Evolutionary conservation across 257 asterid genomes (phyloP), one percentile per base, ranked within the genome.

Genomic region (Capsicum pubescens): DNA sequence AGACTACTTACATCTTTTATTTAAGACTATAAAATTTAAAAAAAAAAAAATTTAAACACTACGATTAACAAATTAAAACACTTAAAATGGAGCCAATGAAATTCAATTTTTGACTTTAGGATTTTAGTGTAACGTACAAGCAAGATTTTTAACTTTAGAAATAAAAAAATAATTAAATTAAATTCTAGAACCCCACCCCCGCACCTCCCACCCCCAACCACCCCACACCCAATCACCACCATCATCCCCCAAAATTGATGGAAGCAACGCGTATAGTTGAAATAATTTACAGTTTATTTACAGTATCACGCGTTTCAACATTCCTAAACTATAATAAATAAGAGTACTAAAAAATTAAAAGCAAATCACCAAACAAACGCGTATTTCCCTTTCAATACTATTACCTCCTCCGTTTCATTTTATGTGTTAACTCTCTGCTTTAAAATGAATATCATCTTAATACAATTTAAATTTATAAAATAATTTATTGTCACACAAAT

Each of bases 301-400:
- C 85, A 19, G 76, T 83, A 80, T 39, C 82, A 92, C 98, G 94
- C 98, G 97, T 91, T 94, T 91, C 93, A 79, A 80, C 70, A 81
- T 72, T 83, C 80, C 6, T 19, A 11, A 35, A 79, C 12, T 17
- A 9, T 9, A 52, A 52, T 48, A 5, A 26, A 17, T 32, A 16
- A 36, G 32, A 26, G 32, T 5, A 44, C 0, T 39, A 39, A 39
- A 39, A 39, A 39, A 3, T 39, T 39, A 4, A 44, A 44, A 32
- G 48, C 72, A 32, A 66, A 12, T 46, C 81, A 86, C 70, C 85
- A 58, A 86, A 48, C 21, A 74, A 7, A 90, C 95, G 95, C 93
- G 93, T 90, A 59, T 81, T 44, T 6, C 48, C 48, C 8, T 44
- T 44, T 6, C 48, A 44, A 5, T 44, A 44, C 48, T 39, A 39